Evolutionary conservation across 2,329 filamentous ascomycete species (phyloP).

Genomic region (Hypoxylon sp.): DNA sequence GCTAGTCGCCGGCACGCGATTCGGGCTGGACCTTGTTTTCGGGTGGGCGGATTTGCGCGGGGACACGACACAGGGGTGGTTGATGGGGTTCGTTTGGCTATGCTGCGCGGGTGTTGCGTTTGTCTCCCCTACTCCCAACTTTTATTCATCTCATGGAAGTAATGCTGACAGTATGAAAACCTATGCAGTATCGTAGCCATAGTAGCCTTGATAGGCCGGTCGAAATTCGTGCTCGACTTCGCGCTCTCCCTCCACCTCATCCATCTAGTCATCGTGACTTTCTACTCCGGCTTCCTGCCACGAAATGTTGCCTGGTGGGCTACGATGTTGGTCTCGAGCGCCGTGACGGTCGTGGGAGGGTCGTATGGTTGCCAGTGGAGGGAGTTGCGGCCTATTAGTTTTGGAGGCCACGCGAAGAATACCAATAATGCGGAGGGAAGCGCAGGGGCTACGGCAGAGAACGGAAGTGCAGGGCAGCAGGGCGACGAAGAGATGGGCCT

Average conservation of each 20-base stretch:
- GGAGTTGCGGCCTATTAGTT: slow-evolving; percentile 87
- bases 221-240: slow-evolving; percentile 95
- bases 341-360: slow-evolving; percentile 66
- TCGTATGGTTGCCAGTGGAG: slow-evolving; percentile 93
- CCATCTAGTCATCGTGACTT: slow-evolving; percentile 77
- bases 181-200: slow-evolving; percentile 82
- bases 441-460: slow-evolving; percentile 31
- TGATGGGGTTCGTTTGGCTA: slow-evolving; percentile 64
- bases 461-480: slow-evolving; percentile 34
- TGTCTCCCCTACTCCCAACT: slow-evolving; percentile 50
- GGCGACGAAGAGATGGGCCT: slow-evolving; percentile 59
- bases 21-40: slow-evolving; percentile 63
- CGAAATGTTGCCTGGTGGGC: slow-evolving; percentile 88
- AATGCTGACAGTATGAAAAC: slow-evolving; percentile 13
- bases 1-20: slow-evolving; percentile 64
- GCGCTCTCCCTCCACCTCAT: slow-evolving; percentile 87
- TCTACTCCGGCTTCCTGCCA: slow-evolving; percentile 82
- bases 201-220: slow-evolving; percentile 83
- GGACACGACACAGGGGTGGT: slow-evolving; percentile 69
- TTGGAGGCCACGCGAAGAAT: slow-evolving; percentile 68
- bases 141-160: no score
- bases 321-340: slow-evolving; percentile 59
- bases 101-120: slow-evolving; percentile 63
- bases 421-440: slow-evolving; percentile 48
- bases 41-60: slow-evolving; percentile 67